phyloP scores from a whole-genome alignment of 208 protist genomes.

The Leishmania arabica region DNA sequence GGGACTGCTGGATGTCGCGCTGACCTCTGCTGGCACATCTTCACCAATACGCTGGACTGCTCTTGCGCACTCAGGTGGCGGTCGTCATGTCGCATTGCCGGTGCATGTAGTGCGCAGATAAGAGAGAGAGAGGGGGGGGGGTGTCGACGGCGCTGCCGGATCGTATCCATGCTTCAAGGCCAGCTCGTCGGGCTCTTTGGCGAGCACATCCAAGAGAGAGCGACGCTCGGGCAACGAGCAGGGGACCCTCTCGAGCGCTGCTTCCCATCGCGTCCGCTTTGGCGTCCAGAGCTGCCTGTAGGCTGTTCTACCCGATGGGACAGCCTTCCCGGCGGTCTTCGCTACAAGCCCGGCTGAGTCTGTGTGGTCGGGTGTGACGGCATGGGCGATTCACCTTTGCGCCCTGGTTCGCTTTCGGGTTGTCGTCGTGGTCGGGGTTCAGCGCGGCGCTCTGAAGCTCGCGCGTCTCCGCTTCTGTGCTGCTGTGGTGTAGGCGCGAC shows the following conservation, averaged over 20 bases:
- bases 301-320: too few relatives aligned
- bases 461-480: not conserved
- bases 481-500: not conserved
- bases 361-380: not conserved
- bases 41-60: not conserved
- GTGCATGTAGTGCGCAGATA: not conserved
- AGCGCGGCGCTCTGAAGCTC: not conserved
- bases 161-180: too few relatives aligned
- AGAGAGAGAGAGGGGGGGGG: not conserved
- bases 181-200: not conserved
- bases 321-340: not conserved
- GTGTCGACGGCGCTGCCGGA: not conserved
- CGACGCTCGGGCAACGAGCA: too few relatives aligned
- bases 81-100: not conserved
- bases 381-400: too few relatives aligned
- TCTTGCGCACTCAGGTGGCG: not conserved
- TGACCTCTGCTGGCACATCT: not conserved
- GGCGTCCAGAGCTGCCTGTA: not conserved
- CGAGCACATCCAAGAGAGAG: not conserved
- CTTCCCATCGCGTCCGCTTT: not conserved
- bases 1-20: not conserved
- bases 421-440: not conserved
- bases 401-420: too few relatives aligned
- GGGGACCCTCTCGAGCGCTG: not conserved
- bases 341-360: not conserved